These are phyloP conservation scores for Parafenestella ontariensis DNA, from an alignment of 2,329 filamentous ascomycete genomes.

Conservation along the genomic window DNA sequence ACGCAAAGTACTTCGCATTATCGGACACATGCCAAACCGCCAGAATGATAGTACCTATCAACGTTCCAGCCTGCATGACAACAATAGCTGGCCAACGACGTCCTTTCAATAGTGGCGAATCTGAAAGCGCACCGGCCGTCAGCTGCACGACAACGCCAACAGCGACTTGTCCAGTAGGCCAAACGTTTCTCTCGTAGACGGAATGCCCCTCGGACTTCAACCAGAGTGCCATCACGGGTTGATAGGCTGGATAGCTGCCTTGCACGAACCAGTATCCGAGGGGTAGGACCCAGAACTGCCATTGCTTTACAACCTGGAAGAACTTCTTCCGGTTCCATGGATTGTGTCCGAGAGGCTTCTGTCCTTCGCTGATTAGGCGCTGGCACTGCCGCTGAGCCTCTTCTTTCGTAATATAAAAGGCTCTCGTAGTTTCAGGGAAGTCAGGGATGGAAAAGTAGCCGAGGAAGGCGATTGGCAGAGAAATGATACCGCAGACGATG, in stretches of 20 bases:
- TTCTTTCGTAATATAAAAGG: constrained; percentile 48
- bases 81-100: constrained; percentile 50
- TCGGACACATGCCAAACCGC: constrained; percentile 56
- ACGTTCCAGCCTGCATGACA: constrained; percentile 46
- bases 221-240: constrained; percentile 49
- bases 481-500: constrained; percentile 48
- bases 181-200: constrained; percentile 56
- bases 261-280: constrained; percentile 55
- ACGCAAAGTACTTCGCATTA: constrained; percentile 49
- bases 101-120: constrained; percentile 34
- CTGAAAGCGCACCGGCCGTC: constrained; percentile 46
- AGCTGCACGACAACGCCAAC: constrained; percentile 56
- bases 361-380: constrained; percentile 30
- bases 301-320: constrained; percentile 51
- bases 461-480: constrained; percentile 52
- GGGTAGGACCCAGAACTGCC: constrained; percentile 60
- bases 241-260: constrained; percentile 25
- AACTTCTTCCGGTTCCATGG: constrained; percentile 50
- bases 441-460: constrained; percentile 49
- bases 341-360: constrained; percentile 50
- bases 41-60: constrained; percentile 52
- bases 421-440: constrained; percentile 33
- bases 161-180: constrained; percentile 56
- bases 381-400: constrained; percentile 30
- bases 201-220: constrained; percentile 55